Evolutionary conservation across 2,329 filamentous ascomycete species (phyloP), one percentile per base, ranked within the genome.

Genomic region (Periconia sp.): DNA sequence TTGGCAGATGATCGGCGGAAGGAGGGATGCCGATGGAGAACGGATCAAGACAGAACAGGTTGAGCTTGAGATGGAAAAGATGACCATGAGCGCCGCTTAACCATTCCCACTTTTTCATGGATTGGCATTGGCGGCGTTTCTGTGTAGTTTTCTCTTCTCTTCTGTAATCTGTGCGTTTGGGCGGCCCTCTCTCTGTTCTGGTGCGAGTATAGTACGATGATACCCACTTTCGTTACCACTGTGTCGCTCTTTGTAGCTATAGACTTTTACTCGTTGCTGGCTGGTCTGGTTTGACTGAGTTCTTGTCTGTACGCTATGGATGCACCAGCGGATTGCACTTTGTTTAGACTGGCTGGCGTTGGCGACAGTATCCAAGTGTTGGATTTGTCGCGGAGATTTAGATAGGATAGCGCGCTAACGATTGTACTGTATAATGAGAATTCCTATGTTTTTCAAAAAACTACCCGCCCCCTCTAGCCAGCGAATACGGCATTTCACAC

Each of bases 61-160:
- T 1, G 61, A 57, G 2, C 10, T 65, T 7, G 65, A 69, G 39
- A 59, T 63, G 57, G 54, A 47, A 7, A 66, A 62, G 43, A 53
- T 59, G 42, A n/a, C n/a, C n/a, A n/a, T n/a, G n/a, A 56, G 61
- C 19, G 54, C 57, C 5, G 40, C 53, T 15, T 53, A 36, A 43
- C 4, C n/a, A n/a, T 10, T 26, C 22, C 10, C 11, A 3, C 8
- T 26, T 23, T 7, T 26, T 26, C 22, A 5, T 19, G 17, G 12
- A 8, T 36, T 16, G 10, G 8, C 22, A 8, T 16, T 17, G 29
- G n/a, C 15, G 8, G 29, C 6, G 29, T 31, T 17, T 17, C 4
- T 6, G 29, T n/a, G 15, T 17, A 10, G 7, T 15, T 15, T 16
- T 11, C 8, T 31, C 13, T 31, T 31, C 13, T 31, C 29, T 17